Evolutionary conservation across 768 basidiomycete species (phyloP), one percentile per base, ranked within the genome.

Genomic region (Hypholoma sublateritium): DNA sequence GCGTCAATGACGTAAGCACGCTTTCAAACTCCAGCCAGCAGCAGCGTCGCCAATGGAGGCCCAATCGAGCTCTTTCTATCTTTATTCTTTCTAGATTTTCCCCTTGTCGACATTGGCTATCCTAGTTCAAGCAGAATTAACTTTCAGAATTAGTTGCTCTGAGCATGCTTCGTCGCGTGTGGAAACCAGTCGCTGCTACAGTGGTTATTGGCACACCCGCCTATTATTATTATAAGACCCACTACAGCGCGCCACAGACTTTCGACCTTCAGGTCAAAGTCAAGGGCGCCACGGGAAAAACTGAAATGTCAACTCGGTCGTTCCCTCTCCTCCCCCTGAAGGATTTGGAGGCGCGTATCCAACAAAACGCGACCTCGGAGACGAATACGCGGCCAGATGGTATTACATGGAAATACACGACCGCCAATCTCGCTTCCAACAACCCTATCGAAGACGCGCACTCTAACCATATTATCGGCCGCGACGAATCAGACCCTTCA

Each of bases 361-460:
- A 69, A 45, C 80, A 84, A 62, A 74, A 83, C 59, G 81, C 83
- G 3, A 75, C 74, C 3, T 71, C 72, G 16, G 73, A 82, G 53
- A 74, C 73, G 17, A 72, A 80, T 45, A 56, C 73, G 12, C 75
- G 83, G 41, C 84, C 83, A 0, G 77, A 76, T 34, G 85, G 86
- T 16, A 72, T 83, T 51, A 71, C 78, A 12, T 93, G 91, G 91
- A 86, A 81, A 61, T 87, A 88, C 71, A 80, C 87, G 47, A 95
- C 89, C 3, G 91, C 92, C 16, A 82, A 80, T 34, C 75, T 98
- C 35, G 77, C 91, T 0, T 89, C 93, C 3, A 99, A 99, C 66
- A 84, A 89, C 57, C 92, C 94, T 7, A 86, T 97, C 50, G 97
- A 99, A 72, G 97, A 99, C 68, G 86, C 93, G 22, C 82, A 87